These are phyloP conservation scores for Alectoria sarmentosa DNA, from an alignment of 495 filamentous ascomycete genomes.

Conservation along the genomic window DNA sequence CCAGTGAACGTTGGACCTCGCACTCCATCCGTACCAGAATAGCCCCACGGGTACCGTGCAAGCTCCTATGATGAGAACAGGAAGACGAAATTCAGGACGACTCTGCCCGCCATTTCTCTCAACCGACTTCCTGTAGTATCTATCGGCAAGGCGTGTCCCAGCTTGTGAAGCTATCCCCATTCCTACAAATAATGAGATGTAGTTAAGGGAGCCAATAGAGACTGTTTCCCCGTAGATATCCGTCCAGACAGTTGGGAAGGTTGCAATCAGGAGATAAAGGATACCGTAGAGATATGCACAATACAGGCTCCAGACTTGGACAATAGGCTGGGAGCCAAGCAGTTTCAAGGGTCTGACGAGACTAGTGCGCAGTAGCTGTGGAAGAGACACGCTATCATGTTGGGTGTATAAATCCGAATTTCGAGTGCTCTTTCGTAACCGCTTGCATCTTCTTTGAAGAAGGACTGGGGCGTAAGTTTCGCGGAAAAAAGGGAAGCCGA, in stretches of 20 bases:
- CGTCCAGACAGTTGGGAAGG: slow-evolving; percentile 49
- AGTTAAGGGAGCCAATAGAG: slow-evolving; percentile 36
- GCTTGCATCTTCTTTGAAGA: slow-evolving; percentile 41
- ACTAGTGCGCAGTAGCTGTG: slow-evolving; percentile 31
- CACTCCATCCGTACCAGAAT: slow-evolving; percentile 55
- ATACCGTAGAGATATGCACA: slow-evolving; percentile 48
- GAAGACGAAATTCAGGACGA: slow-evolving; percentile 48
- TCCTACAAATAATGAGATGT: slow-evolving; percentile 35
- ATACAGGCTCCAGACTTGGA: slow-evolving; percentile 47
- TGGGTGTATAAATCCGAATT: slow-evolving; percentile 34
- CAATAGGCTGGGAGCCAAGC: slow-evolving; percentile 39
- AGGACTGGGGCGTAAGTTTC: slow-evolving; percentile 45
- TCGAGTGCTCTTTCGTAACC: slow-evolving; percentile 37
- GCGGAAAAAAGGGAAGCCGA: slow-evolving; percentile 40
- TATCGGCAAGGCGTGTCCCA: slow-evolving; percentile 35
- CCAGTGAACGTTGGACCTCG: slow-evolving; percentile 40
- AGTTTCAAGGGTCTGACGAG: slow-evolving; percentile 36
- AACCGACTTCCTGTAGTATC: slow-evolving; percentile 43
- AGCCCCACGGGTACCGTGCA: slow-evolving; percentile 43
- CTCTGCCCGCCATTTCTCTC: slow-evolving; percentile 33
- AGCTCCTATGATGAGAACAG: slow-evolving; percentile 48
- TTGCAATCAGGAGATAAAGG: slow-evolving; percentile 45
- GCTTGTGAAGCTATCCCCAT: neutral
- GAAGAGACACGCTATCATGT: slow-evolving; percentile 34
- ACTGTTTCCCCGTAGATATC: slow-evolving; percentile 39